Conservation (phyloP, 345 rosid species). For the Hibiscus tridactylites region DNA sequence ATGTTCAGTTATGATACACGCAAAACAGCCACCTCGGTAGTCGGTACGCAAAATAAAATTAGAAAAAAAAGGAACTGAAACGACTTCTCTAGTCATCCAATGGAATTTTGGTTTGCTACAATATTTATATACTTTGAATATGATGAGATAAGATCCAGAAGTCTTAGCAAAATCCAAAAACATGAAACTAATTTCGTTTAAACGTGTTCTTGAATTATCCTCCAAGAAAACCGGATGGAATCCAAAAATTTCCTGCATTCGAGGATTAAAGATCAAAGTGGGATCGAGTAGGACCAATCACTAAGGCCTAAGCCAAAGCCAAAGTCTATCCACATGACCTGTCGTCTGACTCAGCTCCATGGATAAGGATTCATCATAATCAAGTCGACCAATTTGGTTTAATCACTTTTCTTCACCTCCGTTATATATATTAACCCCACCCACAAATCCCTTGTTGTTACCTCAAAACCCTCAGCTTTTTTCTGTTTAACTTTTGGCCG, state of each 20-base stretch:
- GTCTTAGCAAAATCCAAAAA: not conserved
- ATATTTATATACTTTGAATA: too few relatives aligned
- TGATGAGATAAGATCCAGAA: too few relatives aligned
- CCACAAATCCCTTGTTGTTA: not conserved
- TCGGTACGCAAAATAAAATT: too few relatives aligned
- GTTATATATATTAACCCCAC: not conserved
- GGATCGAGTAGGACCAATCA: not conserved
- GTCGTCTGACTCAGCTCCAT: not conserved
- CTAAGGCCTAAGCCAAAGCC: not conserved
- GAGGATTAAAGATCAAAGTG: not conserved
- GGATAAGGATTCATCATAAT: not conserved
- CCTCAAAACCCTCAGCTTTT: not conserved
- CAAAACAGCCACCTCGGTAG: too few relatives aligned
- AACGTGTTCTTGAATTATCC: not conserved
- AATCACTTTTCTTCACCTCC: not conserved
- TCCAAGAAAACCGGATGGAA: not conserved
- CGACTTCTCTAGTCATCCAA: too few relatives aligned
- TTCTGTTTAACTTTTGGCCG: not conserved
- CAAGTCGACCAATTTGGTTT: not conserved
- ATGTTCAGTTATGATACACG: too few relatives aligned
- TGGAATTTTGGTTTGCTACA: too few relatives aligned
- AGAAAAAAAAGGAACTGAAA: too few relatives aligned
- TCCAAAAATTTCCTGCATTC: not conserved
- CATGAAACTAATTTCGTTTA: not conserved
- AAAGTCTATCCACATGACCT: not conserved